Evolutionary conservation across 2,329 filamentous ascomycete species (phyloP), one percentile per base, ranked within the genome.

Genomic region (Penicillium freii): DNA sequence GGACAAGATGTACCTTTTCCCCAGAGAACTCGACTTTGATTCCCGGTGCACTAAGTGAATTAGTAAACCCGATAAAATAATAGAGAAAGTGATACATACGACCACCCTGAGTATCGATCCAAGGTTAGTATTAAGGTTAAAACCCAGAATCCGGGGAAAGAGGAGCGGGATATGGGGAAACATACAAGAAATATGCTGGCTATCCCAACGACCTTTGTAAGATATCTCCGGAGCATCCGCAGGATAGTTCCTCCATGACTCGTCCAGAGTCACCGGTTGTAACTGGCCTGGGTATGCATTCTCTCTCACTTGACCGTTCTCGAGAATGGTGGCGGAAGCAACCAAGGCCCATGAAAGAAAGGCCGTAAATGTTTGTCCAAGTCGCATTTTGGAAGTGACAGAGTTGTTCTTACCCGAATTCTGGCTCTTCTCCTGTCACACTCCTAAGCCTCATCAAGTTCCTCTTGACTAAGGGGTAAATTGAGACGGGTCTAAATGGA

Each of bases 181-280:
- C 70, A 51, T 71, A 75, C 75, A 87, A 1, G 82, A 86, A 47
- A 85, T 78, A 61, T 83, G 77, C 62, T 83, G 79, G 34, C 79
- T 83, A 66, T 87, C 84, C 84, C 84, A 87, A 57, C 83, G 75
- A 5, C 84, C 84, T 65, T 86, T 85, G 74, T 86, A 87, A 0
- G 82, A 81, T 10, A 87, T 74, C 64, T 86, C 82, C 1, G 77
- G 69, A 1, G 81, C 77, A 65, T 81, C 76, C 4, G 82, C 77
- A 4, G 75, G 71, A 61, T 84, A 87, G 1, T 75, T 81, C 31
- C 69, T 76, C 74, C 79, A 81, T 34, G 68, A 70, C 25, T 70
- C 65, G 42, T 75, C 70, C 34, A 68, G 40, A 13, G 59, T 53
- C 31, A 76, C 66, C 13, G 63, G 55, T 17, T 65, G 60, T 17